Evolutionary conservation across 176 grass and related monocot genomes (phyloP).

Genomic region (Phoenix roebelenii): DNA sequence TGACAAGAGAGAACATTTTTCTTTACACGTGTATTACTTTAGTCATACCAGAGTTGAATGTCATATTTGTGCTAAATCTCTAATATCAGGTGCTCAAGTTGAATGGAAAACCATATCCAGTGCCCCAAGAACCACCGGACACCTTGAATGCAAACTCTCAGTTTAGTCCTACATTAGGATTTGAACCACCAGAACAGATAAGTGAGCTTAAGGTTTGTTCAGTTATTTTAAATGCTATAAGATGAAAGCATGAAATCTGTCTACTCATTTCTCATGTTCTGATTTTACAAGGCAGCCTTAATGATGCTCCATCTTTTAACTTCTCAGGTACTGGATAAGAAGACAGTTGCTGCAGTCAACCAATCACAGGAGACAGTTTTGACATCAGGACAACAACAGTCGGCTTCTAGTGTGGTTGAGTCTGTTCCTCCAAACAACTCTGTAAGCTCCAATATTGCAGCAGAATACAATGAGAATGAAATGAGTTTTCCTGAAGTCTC

Average conservation of each 20-base stretch:
- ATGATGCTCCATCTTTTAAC: too few relatives aligned
- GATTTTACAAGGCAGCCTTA: neutral
- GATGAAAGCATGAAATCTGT: too few relatives aligned
- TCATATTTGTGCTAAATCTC: neutral
- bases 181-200: slow-evolving; percentile 45
- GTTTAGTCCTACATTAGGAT: slow-evolving; percentile 24
- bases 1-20: slow-evolving; percentile 5
- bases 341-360: slow-evolving; percentile 25
- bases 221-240: too few relatives aligned
- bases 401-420: slow-evolving; percentile 16
- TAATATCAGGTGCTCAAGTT: slow-evolving; percentile 36
- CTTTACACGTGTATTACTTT: too few relatives aligned
- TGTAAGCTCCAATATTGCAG: slow-evolving; percentile 16
- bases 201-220: slow-evolving; percentile 48
- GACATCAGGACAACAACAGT: slow-evolving; percentile 22
- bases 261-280: neutral
- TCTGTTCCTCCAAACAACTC: slow-evolving; percentile 26
- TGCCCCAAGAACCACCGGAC: slow-evolving; percentile 18
- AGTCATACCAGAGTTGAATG: neutral
- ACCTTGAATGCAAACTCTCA: slow-evolving; percentile 23
- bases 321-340: slow-evolving; percentile 10
- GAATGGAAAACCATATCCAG: slow-evolving; percentile 27
- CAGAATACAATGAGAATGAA: slow-evolving; percentile 29
- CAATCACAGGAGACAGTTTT: slow-evolving; percentile 29
- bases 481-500: slow-evolving; percentile 19